Conservation (phyloP, 306 rosid species). For the Inga oerstediana region DNA sequence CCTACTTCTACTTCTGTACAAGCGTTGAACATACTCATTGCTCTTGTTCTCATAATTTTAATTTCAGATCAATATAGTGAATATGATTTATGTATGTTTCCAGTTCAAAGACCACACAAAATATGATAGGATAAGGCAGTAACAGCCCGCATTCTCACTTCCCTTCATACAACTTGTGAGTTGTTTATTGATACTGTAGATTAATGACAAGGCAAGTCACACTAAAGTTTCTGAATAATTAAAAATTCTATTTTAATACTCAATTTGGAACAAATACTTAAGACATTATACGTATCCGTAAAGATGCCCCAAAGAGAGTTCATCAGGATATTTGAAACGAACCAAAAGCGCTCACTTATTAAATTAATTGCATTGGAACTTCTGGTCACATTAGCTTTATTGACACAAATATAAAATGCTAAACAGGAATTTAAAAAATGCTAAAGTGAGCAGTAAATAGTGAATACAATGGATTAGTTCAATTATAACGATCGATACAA, state of each 20-base stretch:
- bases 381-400: slow-evolving; percentile 26
- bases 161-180: neutral
- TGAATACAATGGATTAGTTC: slow-evolving; percentile 58
- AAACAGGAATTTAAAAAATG: neutral
- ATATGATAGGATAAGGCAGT: neutral
- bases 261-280: neutral
- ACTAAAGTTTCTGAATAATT: neutral
- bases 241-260: neutral
- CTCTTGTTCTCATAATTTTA: neutral
- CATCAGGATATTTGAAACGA: neutral
- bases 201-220: neutral
- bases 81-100: neutral
- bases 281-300: neutral
- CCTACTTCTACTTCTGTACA: neutral
- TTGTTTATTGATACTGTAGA: neutral
- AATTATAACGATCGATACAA: slow-evolving; percentile 16
- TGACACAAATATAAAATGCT: slow-evolving; percentile 21
- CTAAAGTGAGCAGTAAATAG: slow-evolving; percentile 13
- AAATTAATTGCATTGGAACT: slow-evolving; percentile 12
- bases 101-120: neutral
- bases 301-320: neutral
- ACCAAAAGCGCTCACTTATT: slow-evolving; percentile 4
- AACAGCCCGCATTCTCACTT: neutral
- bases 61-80: neutral
- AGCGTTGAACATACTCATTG: neutral